Evolutionary conservation across 2,329 filamentous ascomycete species (phyloP).

Genomic region (Fusarium citri): DNA sequence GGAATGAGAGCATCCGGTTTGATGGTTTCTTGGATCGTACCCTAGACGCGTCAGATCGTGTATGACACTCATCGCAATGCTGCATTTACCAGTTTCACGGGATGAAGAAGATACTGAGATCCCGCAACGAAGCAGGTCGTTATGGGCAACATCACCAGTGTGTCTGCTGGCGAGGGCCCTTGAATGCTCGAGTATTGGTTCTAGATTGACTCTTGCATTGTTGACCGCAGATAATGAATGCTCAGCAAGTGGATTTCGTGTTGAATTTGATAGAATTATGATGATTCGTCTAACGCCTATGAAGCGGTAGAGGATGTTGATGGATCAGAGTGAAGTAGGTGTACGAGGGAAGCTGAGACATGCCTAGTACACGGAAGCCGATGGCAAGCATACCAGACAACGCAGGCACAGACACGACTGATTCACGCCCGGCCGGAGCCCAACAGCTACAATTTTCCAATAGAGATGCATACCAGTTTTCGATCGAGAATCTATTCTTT

Average conservation of each 20-base stretch:
- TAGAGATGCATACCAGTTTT: neutral
- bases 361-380: neutral
- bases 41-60: conserved; percentile 45
- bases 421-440: neutral
- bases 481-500: neutral
- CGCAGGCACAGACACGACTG: neutral
- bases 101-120: conserved; percentile 55
- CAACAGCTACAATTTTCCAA: neutral
- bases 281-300: neutral
- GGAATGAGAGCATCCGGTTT: conserved; percentile 56
- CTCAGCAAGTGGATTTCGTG: neutral
- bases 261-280: neutral
- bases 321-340: conserved; percentile 1
- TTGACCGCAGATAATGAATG: neutral
- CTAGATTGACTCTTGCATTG: conserved; percentile 19
- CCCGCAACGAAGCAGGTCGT: conserved; percentile 54
- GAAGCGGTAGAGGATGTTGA: neutral
- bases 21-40: conserved; percentile 56
- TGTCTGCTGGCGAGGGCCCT: neutral
- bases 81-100: conserved; percentile 50
- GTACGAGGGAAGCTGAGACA: conserved; percentile 21
- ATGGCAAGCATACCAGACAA: neutral
- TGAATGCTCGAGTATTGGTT: conserved; percentile 2
- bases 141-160: conserved; percentile 46
- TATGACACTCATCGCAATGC: fast-evolving